phyloP scores from a whole-genome alignment of 106 monocot genomes.

The Vanilla planifolia region DNA sequence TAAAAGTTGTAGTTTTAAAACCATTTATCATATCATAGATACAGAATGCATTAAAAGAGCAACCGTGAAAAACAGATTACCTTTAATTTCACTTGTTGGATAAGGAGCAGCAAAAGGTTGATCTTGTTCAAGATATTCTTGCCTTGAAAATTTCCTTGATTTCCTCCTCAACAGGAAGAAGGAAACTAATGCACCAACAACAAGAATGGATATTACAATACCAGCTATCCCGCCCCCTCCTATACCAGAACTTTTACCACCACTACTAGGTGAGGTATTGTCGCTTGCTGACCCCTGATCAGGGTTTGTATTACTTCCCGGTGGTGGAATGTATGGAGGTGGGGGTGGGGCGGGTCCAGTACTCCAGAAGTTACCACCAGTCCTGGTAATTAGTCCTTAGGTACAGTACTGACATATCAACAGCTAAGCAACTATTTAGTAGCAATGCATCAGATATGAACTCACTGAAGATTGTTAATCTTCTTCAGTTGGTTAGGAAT shows the following conservation, averaged over 20 bases:
- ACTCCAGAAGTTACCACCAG: slow-evolving; percentile 76
- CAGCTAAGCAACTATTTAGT: not conserved
- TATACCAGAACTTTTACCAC: slow-evolving; percentile 38
- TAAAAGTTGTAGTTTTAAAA: too few species aligned
- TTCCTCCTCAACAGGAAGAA: slow-evolving; percentile 54
- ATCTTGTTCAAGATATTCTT: slow-evolving; percentile 34
- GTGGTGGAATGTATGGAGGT: slow-evolving; percentile 18
- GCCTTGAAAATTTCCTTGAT: slow-evolving; percentile 3
- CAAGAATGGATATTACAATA: slow-evolving; percentile 58
- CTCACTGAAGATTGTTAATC: slow-evolving; percentile 71
- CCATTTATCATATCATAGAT: too few species aligned
- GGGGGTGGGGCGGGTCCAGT: slow-evolving; percentile 52
- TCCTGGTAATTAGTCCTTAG: slow-evolving; percentile 22
- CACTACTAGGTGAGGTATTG: slow-evolving; percentile 21
- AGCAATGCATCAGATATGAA: slow-evolving; percentile 1
- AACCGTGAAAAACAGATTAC: slow-evolving; percentile 15
- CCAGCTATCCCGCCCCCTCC: slow-evolving; percentile 67
- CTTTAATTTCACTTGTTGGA: slow-evolving; percentile 45
- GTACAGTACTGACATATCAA: not conserved
- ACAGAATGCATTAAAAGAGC: not conserved
- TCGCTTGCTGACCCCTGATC: slow-evolving; percentile 28
- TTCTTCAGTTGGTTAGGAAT: slow-evolving; percentile 61
- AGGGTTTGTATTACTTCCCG: slow-evolving; percentile 36
- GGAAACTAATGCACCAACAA: slow-evolving; percentile 44
- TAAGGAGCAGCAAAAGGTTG: slow-evolving; percentile 22